phyloP scores from a whole-genome alignment of 2,329 filamentous ascomycete species.

The Aspergillus aculeatus region DNA sequence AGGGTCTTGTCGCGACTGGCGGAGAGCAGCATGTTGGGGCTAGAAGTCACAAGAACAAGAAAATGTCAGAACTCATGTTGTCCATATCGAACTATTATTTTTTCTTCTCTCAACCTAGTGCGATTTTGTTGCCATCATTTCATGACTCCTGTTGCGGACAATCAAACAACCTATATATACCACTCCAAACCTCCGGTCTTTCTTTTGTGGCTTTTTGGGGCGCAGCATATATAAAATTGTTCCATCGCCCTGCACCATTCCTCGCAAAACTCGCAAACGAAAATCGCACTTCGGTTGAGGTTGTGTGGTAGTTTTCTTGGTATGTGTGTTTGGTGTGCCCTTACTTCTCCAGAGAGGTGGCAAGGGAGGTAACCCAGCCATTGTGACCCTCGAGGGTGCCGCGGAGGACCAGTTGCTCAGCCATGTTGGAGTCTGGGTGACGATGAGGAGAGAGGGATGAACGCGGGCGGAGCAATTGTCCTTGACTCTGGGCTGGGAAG shows the following conservation, averaged over 20 bases:
- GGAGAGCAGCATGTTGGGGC: conserved; percentile 99
- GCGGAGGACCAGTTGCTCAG: conserved; percentile 93
- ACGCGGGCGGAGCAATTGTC: conserved; percentile 43
- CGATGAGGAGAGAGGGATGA: conserved; percentile 37
- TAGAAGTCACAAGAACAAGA: conserved; percentile 36
- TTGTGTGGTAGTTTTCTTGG: conserved; percentile 7
- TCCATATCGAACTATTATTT: conserved; percentile 24
- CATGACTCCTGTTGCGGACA: neutral
- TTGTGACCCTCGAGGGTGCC: conserved; percentile 98
- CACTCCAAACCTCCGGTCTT: neutral
- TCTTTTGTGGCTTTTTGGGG: neutral
- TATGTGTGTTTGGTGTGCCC: conserved; percentile 31
- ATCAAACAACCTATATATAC: conserved; percentile 1
- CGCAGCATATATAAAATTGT: conserved; percentile 12
- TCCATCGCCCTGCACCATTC: conserved; percentile 2
- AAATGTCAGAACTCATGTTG: conserved; percentile 38
- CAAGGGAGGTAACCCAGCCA: conserved; percentile 98
- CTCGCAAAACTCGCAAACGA: neutral
- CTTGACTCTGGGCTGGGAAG: conserved; percentile 38
- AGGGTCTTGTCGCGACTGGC: conserved; percentile 96
- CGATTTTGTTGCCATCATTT: neutral
- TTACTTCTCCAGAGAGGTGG: conserved; percentile 98
- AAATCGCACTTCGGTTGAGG: neutral
- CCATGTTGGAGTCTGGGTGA: conserved; percentile 59
- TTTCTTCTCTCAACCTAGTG: conserved; percentile 2